phyloP scores from a whole-genome alignment of 768 basidiomycete genomes.

The Naganishia friedmannii region DNA sequence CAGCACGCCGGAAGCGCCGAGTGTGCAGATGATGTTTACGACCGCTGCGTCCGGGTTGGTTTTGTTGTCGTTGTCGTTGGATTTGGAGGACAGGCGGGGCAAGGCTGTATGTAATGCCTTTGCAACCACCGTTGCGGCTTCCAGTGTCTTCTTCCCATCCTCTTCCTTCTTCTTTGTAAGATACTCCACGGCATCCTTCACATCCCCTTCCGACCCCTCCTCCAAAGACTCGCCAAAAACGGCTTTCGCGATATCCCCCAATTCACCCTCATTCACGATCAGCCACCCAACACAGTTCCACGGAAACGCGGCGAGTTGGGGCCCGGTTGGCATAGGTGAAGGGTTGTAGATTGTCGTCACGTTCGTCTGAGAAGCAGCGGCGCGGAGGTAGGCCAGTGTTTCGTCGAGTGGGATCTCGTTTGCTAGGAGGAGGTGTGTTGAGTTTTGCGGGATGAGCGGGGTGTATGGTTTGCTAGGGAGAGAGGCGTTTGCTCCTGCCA shows the following conservation, averaged over 20 bases:
- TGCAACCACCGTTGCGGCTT: conserved; percentile 1
- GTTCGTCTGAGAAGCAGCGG: conserved; percentile 24
- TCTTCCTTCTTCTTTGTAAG: neutral
- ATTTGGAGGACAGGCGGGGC: neutral
- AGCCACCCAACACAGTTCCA: conserved; percentile 52
- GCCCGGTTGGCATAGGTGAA: conserved; percentile 51
- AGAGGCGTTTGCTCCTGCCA: conserved; percentile 48
- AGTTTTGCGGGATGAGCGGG: conserved; percentile 45
- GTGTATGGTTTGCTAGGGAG: conserved; percentile 30
- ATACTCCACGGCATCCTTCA: conserved; percentile 11
- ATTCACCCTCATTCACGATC: conserved; percentile 54
- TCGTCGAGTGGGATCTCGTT: conserved; percentile 54
- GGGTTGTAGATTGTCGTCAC: conserved; percentile 54
- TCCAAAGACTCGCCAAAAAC: neutral
- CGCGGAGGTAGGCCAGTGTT: conserved; percentile 43
- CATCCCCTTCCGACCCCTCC: neutral
- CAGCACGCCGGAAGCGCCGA: conserved; percentile 25
- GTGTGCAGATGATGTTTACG: conserved; percentile 28
- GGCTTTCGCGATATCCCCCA: conserved; percentile 37
- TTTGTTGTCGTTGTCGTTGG: neutral
- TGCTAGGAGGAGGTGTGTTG: conserved; percentile 53
- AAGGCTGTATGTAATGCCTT: neutral
- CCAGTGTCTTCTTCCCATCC: neutral
- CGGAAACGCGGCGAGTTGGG: conserved; percentile 47
- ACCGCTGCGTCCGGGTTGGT: neutral